Evolutionary conservation across 805 yeast genomes (phyloP), one percentile per base, ranked within the genome.

Genomic region (Debaryomyces maramus): DNA sequence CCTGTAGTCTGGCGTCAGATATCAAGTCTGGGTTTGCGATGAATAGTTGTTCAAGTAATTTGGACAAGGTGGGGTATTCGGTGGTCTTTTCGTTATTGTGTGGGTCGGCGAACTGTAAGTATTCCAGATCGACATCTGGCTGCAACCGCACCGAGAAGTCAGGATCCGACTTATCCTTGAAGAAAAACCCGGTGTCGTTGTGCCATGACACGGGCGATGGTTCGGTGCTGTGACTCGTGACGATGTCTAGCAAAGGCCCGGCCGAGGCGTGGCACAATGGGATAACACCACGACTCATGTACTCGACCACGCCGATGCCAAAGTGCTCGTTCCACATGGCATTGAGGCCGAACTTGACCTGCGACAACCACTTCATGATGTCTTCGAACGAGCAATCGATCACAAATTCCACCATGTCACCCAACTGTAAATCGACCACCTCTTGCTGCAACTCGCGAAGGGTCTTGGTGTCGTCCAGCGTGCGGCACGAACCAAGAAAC

Each of bases 281-380:
- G 13, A 93, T 78, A 19, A 85, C 73, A 0, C 97, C 98, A 39
- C 85, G 77, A 2, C 91, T 83, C 66, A 86, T 71, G 58, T 89
- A 88, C 61, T 93, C 99, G 6, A 93, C 99, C 4, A 93, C 91
- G 1, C 96, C 91, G 53, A 93, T 93, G 14, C 99, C 99, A 61
- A 93, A 93, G 67, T 93, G 99, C 67, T 93, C 99, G 63, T 93
- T 93, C 99, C 99, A 93, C 99, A 93, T 93, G 21, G 96, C 89
- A 55, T 93, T 91, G 28, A 93, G 69, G 4, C 99, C 99, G 53
- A 79, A 81, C 18, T 81, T 77, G 3, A 88, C 77, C 10, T 60
- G 65, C 9, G 66, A 52, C 23, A 95, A 67, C 39, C 78, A 72
- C 20, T 64, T 55, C 38, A 78, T 66, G 10, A 95, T 81, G 13